Evolutionary conservation across 441 rosid genomes (phyloP).

Genomic region (Daphne laureola): DNA sequence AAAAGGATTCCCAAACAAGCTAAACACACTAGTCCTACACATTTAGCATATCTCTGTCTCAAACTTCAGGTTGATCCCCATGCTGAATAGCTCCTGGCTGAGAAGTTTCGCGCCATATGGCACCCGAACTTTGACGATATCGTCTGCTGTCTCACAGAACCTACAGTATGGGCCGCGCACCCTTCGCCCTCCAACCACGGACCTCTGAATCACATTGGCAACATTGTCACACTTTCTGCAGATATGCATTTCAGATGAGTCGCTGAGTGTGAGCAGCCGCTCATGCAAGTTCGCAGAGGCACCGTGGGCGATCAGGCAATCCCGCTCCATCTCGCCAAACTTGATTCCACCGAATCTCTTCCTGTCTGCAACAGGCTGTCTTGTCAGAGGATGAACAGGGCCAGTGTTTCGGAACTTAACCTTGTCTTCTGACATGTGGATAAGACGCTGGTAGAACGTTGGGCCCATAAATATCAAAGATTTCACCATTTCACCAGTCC

Average conservation of each 20-base stretch:
- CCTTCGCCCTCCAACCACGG: constrained; percentile 47
- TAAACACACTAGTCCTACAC: background rate
- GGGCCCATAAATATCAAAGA: constrained; percentile 85
- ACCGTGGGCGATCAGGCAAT: constrained; percentile 84
- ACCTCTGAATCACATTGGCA: constrained; percentile 65
- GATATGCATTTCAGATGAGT: constrained; percentile 68
- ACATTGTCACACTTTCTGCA: constrained; percentile 50
- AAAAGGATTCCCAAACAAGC: too few species aligned
- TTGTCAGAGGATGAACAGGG: constrained; percentile 84
- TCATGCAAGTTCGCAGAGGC: constrained; percentile 79
- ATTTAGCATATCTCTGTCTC: constrained; percentile 47
- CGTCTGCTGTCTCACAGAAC: constrained; percentile 49
- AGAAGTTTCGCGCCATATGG: constrained; percentile 87
- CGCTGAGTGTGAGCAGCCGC: constrained; percentile 74
- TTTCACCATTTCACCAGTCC: constrained; percentile 64
- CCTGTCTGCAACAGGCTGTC: constrained; percentile 84
- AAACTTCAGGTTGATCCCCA: constrained; percentile 72
- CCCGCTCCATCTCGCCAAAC: constrained; percentile 94
- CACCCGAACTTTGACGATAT: constrained; percentile 54
- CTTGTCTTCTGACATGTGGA: constrained; percentile 92
- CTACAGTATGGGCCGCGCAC: constrained; percentile 69
- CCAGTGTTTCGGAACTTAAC: constrained; percentile 94
- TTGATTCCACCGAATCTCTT: constrained; percentile 84
- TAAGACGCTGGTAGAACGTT: constrained; percentile 73
- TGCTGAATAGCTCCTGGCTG: constrained; percentile 78